Evolutionary conservation across 208 protist genomes (phyloP), one percentile per base, ranked within the genome.

Genomic region (Novymonas esmeraldas): DNA sequence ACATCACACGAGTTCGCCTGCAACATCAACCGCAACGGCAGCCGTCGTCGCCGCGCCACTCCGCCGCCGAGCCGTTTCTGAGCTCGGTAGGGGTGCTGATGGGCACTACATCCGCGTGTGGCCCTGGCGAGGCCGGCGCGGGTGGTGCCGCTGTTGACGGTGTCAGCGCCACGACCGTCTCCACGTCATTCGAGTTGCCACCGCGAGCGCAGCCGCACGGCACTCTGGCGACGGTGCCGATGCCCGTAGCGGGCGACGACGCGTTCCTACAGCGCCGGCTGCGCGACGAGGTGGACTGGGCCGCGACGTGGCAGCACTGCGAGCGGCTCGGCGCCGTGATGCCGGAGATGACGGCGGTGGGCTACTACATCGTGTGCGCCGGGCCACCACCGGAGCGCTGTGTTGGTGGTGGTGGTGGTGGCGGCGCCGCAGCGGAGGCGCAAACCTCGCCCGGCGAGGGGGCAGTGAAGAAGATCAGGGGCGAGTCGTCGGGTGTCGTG

Each of bases 331-430:
- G 38, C 29, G 75, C 86, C 41, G 83, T 92, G 18, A 76, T 86
- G 44, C 74, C 77, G 7, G 84, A 84, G 58, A 65, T 78, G 26
- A 31, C 46, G 6, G 70, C 92, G 11, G 77, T 93, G 1, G 89
- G 89, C 18, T 93, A 84, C 80, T 95, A 95, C 67, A 59, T 79
- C 1, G 75, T 84, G 31, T 84, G 49, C 69, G 73, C 52, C 20
- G 49, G 39, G 22, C 39, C 20, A n/a, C 55, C 56, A n/a, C 20
- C 38, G 38, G 20, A 16, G 39, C 20, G 6, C 38, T 36, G 20
- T 34, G 22, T 10, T 1, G 38, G 29, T 28, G 44, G 20, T 26
- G 29, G 22, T 39, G 26, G 29, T 28, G 50, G 20, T 38, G 41
- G 24, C 45, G 31, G 20, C 44, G 5, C 22, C 20, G 18, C 0